Evolutionary conservation across 108 stramenopile species (phyloP), one percentile per base, ranked within the genome.

Genomic region (Nitzschia palea): DNA sequence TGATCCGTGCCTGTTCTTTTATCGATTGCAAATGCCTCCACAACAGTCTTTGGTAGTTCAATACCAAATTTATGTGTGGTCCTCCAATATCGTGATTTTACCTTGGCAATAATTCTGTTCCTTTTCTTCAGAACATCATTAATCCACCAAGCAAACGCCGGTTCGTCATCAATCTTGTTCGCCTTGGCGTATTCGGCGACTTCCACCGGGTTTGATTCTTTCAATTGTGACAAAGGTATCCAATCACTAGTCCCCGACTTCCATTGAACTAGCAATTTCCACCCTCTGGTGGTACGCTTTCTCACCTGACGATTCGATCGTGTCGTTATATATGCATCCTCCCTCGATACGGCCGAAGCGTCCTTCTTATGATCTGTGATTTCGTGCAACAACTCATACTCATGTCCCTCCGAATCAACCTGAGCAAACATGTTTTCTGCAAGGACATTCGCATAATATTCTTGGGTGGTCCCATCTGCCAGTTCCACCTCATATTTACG

Each of bases 121-220:
- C 74, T 1, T 22, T 62, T 76, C 4, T 59, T 8, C 0, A 80
- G 3, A 4, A 30, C 31, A 36, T 59, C 30, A 20, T 40, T 36
- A 1, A 76, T 70, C 77, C 81, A 82, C 81, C 81, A 82, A 18
- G 32, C 31, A 58, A 80, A 80, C 17, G 80, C 80, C 28, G 80
- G 80, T 28, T 80, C 71, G 2, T 72, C 62, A 3, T 6, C n/a
- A 4, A 76, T 67, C 0, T 55, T 30, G 20, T 69, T 68, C 3
- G 34, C 40, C 0, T 64, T 45, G 0, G 76, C 76, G 40, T 81
- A 81, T 44, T 77, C 76, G 0, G 67, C 76, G 3, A 77, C 37
- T n/a, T 74, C 72, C 0, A 81, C 30, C 2, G 76, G 80, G 43
- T 74, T 73, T 20, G 52, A 60, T 37, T 81, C 72, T 53, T 82